Conservation (phyloP, 768 basidiomycete species). For the Asterophora parasitica region DNA sequence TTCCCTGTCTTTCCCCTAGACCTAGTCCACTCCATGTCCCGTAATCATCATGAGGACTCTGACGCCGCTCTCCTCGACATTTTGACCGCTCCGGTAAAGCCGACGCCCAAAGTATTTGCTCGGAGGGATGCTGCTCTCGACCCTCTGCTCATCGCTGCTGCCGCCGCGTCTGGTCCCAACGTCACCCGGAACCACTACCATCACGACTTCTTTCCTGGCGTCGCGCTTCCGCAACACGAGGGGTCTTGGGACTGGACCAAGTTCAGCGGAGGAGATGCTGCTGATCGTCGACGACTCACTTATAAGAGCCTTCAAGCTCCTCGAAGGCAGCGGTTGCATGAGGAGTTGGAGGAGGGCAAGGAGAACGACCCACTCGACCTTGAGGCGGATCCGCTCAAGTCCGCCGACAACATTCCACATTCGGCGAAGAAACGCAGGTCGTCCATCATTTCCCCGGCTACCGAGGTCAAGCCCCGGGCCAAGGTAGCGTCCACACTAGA, state of each 20-base stretch:
- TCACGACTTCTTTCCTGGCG: slow-evolving; percentile 70
- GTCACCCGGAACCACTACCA: slow-evolving; percentile 83
- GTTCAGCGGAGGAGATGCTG: slow-evolving; percentile 40
- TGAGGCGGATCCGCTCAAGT: slow-evolving; percentile 33
- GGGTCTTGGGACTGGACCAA: slow-evolving; percentile 57
- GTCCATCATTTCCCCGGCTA: slow-evolving; percentile 23
- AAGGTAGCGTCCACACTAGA: slow-evolving; percentile 20
- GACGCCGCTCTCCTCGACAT: slow-evolving; percentile 66
- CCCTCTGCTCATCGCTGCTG: slow-evolving; percentile 74
- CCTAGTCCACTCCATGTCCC: slow-evolving; percentile 14
- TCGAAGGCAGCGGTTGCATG: slow-evolving; percentile 51
- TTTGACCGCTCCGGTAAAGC: slow-evolving; percentile 50
- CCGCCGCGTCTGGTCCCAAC: slow-evolving; percentile 67
- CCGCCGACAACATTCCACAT: slow-evolving; percentile 35
- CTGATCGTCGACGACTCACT: slow-evolving; percentile 42
- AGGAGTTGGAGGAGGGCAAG: slow-evolving; percentile 36
- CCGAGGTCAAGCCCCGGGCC: slow-evolving; percentile 23
- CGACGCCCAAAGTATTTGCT: slow-evolving; percentile 38
- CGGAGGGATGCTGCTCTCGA: slow-evolving; percentile 73
- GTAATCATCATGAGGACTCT: slow-evolving; percentile 23
- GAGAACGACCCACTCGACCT: slow-evolving; percentile 41
- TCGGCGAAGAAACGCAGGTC: slow-evolving; percentile 37
- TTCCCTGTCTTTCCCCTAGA: not conserved
- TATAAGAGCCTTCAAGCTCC: slow-evolving; percentile 79
- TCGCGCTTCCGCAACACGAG: slow-evolving; percentile 47